phyloP scores from a whole-genome alignment of 2,329 filamentous ascomycete genomes.

The Colletotrichum karsti region DNA sequence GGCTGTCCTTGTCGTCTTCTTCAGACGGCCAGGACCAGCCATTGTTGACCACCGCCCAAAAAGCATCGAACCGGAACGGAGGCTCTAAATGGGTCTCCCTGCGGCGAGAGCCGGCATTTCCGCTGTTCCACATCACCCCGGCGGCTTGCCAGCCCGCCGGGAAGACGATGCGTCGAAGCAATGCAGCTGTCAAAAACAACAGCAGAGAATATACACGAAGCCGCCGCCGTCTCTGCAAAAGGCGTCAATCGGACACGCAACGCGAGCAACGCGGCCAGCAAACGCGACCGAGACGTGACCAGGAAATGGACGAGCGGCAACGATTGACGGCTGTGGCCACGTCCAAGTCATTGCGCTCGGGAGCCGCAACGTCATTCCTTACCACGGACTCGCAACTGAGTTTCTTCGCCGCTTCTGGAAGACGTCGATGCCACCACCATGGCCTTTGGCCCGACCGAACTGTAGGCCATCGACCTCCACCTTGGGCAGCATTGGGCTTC shows the following conservation, averaged over 20 bases:
- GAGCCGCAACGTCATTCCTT: background rate
- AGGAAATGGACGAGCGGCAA: background rate
- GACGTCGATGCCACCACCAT: conserved; percentile 1
- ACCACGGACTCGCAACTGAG: background rate
- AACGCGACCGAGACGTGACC: background rate
- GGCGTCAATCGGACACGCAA: background rate
- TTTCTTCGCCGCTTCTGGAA: conserved; percentile 22
- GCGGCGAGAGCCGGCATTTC: conserved; percentile 25
- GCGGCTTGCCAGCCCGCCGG: conserved; percentile 1
- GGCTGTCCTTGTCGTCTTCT: conserved; percentile 11
- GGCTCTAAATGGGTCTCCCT: conserved; percentile 2
- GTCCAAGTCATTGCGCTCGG: background rate
- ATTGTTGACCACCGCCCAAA: background rate
- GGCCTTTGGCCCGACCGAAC: conserved; percentile 17
- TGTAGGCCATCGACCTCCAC: conserved; percentile 17
- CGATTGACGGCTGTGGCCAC: background rate
- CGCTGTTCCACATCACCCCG: conserved; percentile 20
- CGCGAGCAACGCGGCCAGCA: background rate
- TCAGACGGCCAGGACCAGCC: background rate
- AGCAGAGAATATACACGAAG: background rate
- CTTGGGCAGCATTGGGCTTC: conserved; percentile 28
- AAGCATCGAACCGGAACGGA: background rate
- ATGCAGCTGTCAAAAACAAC: background rate
- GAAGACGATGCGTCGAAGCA: background rate
- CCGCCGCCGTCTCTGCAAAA: background rate